A percentile compares a stretch with the other conserved stretches of the same genome.
phyloP scores from a whole-genome alignment of 2,329 filamentous ascomycete genomes.

The Apiospora sp. region DNA sequence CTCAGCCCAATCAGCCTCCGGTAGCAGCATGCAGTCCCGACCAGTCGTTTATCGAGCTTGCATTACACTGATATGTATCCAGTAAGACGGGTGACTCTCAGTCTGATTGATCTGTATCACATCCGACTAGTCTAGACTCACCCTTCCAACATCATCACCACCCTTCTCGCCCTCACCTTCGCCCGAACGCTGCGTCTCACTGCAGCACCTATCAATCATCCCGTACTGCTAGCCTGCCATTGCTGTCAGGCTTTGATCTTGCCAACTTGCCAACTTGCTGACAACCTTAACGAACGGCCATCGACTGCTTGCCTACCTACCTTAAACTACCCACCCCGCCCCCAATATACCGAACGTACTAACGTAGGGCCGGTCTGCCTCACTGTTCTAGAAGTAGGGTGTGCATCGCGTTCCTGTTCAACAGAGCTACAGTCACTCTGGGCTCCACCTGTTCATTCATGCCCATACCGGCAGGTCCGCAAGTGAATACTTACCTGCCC shows the following conservation, averaged over 20 bases:
- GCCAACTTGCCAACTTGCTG: background rate
- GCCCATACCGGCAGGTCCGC: background rate
- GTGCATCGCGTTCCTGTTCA: background rate
- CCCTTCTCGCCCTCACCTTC: background rate
- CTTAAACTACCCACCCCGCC: background rate
- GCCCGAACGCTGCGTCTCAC: background rate
- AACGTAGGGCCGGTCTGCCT: background rate
- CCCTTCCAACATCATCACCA: constrained; percentile 16
- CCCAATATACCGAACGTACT: background rate
- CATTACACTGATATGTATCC: constrained; percentile 14
- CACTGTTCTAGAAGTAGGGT: background rate
- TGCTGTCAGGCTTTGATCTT: background rate
- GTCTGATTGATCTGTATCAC: constrained; percentile 1
- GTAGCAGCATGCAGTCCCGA: background rate
- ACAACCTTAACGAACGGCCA: background rate
- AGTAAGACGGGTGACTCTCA: background rate
- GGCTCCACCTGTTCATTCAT: background rate
- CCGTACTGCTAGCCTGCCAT: background rate
- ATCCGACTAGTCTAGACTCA: constrained; percentile 4
- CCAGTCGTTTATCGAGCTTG: constrained; percentile 3
- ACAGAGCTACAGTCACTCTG: background rate
- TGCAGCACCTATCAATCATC: background rate
- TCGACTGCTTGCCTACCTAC: background rate
- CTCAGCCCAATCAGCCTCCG: constrained; percentile 22
- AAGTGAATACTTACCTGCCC: background rate